Conservation (phyloP, 768 basidiomycete genomes). For the Boletus reticulatus region DNA sequence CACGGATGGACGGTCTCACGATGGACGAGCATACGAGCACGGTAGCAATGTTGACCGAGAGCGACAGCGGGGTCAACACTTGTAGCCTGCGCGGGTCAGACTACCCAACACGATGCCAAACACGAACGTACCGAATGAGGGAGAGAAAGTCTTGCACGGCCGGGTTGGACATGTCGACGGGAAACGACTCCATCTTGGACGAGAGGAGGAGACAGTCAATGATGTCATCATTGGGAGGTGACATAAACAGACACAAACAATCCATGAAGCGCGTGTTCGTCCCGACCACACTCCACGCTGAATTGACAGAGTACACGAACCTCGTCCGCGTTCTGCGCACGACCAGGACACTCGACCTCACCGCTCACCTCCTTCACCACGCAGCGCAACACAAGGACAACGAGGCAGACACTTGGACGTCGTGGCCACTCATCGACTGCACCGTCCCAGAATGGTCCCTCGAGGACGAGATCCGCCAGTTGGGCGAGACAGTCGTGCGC, state of each 20-base stretch:
- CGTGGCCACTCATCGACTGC: conserved; percentile 76
- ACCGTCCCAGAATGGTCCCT: conserved; percentile 67
- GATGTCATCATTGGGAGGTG: conserved; percentile 11
- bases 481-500: conserved; percentile 41
- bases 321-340: conserved; percentile 65
- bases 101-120: background rate
- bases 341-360: conserved; percentile 54
- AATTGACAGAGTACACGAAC: conserved; percentile 65
- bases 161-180: conserved; percentile 58
- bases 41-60: conserved; percentile 76
- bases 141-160: conserved; percentile 64
- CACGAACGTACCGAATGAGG: conserved; percentile 48
- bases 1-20: conserved; percentile 61
- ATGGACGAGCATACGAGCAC: conserved; percentile 67
- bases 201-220: background rate
- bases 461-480: conserved; percentile 59
- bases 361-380: conserved; percentile 44
- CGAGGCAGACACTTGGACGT: conserved; percentile 57
- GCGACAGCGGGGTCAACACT: conserved; percentile 80
- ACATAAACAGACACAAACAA: conserved; percentile 11
- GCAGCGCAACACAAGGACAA: conserved; percentile 14
- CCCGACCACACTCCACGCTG: conserved; percentile 55
- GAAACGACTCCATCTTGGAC: conserved; percentile 50
- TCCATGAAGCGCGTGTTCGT: conserved; percentile 37
- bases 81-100: conserved; percentile 53